Conservation (phyloP, 208 protist genomes). For the Tritrichomonas foetus region DNA sequence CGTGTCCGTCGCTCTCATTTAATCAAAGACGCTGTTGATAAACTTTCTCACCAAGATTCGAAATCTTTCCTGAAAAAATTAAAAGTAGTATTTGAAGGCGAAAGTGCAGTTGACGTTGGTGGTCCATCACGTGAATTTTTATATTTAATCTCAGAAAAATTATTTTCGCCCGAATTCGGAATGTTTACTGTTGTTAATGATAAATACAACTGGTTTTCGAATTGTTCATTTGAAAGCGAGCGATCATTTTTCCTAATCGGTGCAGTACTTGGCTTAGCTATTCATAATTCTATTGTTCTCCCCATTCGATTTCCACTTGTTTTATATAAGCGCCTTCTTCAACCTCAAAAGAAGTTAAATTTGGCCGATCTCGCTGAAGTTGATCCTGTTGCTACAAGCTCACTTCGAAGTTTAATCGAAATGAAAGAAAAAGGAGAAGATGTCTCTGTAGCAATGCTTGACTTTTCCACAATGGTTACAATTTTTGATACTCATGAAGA, state of each 20-base stretch:
- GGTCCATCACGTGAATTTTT: slow-evolving; percentile 89
- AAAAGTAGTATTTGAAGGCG: slow-evolving; percentile 73
- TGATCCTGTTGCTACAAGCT: slow-evolving; percentile 42
- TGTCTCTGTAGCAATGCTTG: not conserved
- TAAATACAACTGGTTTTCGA: slow-evolving; percentile 69
- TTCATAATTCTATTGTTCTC: slow-evolving; percentile 83
- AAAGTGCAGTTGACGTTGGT: slow-evolving; percentile 83
- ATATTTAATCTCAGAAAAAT: slow-evolving; percentile 72
- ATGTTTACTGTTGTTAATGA: slow-evolving; percentile 72
- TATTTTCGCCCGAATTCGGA: slow-evolving; percentile 75
- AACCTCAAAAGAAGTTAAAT: not conserved
- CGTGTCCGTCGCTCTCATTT: not conserved
- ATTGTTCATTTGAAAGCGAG: slow-evolving; percentile 47
- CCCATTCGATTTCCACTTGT: slow-evolving; percentile 73
- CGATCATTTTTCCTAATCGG: slow-evolving; percentile 47
- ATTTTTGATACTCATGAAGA: not conserved
- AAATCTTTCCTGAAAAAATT: slow-evolving; percentile 71
- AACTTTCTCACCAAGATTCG: not conserved
- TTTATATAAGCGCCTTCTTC: slow-evolving; percentile 49
- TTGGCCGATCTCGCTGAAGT: slow-evolving; percentile 46
- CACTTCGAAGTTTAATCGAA: not conserved
- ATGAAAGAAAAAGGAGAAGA: slow-evolving; percentile 32
- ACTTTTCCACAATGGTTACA: slow-evolving; percentile 35
- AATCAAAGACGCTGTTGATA: not conserved
- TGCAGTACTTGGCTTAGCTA: slow-evolving; percentile 70